Base-by-base conservation (phyloP, 164 flowering plant genomes). In the Tetrastigma voinierianum region DNA sequence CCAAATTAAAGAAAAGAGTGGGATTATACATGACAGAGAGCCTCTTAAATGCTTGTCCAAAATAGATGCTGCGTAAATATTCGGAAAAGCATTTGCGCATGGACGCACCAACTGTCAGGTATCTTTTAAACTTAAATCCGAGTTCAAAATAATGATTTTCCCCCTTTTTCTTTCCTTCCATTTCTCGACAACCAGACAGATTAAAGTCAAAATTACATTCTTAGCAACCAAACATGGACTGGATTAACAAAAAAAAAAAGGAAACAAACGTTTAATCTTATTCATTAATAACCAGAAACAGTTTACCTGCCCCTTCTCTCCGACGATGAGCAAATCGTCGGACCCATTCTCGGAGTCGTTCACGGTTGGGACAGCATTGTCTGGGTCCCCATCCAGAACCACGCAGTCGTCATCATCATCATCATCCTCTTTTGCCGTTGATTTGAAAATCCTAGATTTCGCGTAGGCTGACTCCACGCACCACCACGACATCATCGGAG, bases 381-480 rank as follows among this genome's bases (percentile, higher is more conserved):
- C 90, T 1, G 97, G 97, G 51, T 91, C 97, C 9, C 82, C 83
- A 21, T 89, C 97, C 78, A 91, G 78, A 44, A 91, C 57, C 69
- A 86, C 77, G 63, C 94, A 90, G 55, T 90, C 97, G 61, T 87
- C 85, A 56, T 84, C 96, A 47, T 80, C 87, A 4, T 51, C 73
- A 18, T 74, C 81, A 51, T 17, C 65, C 32, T 32, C 40, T 32
- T 32, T 32, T 32, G 53, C 59, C 44, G 45, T 15, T n/a, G 58
- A 5, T 21, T 77, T 66, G 20, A 47, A 60, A 44, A 67, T 46
- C 74, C 68, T 68, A 20, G 66, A 46, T 57, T 70, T 67, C 13
- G 59, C 61, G 52, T 20, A 2, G 70, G 11, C 63, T 71, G 65
- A 70, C 65, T 70, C 77, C 91, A 18, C 72, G 66, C n/a, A 81